Evolutionary conservation across 805 yeast species (phyloP).

Genomic region (Nakazawaea holstii): DNA sequence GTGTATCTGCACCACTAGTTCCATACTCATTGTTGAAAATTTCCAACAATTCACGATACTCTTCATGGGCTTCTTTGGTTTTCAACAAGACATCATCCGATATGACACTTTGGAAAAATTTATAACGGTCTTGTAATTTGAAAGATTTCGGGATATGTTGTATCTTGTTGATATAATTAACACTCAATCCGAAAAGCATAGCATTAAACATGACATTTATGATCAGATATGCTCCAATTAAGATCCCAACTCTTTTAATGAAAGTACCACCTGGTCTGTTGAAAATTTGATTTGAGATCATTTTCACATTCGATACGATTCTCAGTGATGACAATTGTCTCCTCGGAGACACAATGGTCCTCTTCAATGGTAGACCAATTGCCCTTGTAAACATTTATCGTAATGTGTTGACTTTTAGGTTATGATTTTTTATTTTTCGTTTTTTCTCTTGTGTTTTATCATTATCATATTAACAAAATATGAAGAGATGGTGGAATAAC

Average conservation of each 20-base stretch:
- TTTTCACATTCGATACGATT: slow-evolving; percentile 1
- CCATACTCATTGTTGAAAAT: slow-evolving; percentile 21
- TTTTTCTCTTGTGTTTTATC: too few relatives aligned
- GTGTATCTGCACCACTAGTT: slow-evolving; percentile 15
- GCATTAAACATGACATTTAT: slow-evolving; percentile 30
- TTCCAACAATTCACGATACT: slow-evolving; percentile 24
- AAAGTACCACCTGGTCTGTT: slow-evolving; percentile 33
- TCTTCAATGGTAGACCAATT: background rate
- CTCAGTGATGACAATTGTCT: background rate
- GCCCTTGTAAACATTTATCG: background rate
- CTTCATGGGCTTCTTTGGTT: slow-evolving; percentile 26
- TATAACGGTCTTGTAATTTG: slow-evolving; percentile 23
- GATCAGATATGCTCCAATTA: slow-evolving; percentile 35
- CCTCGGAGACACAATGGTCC: background rate
- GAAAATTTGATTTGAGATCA: slow-evolving; percentile 4
- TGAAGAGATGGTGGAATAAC: background rate
- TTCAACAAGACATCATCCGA: slow-evolving; percentile 30
- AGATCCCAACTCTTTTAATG: slow-evolving; percentile 37
- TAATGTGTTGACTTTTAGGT: background rate
- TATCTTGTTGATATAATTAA: slow-evolving; percentile 21
- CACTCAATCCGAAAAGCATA: slow-evolving; percentile 26
- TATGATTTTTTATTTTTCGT: too few relatives aligned
- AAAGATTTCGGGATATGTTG: slow-evolving; percentile 23
- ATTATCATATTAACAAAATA: too few relatives aligned
- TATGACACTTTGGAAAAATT: slow-evolving; percentile 30